Conservation (phyloP, 495 filamentous ascomycete species). For the Mytilinidion resinicola region DNA sequence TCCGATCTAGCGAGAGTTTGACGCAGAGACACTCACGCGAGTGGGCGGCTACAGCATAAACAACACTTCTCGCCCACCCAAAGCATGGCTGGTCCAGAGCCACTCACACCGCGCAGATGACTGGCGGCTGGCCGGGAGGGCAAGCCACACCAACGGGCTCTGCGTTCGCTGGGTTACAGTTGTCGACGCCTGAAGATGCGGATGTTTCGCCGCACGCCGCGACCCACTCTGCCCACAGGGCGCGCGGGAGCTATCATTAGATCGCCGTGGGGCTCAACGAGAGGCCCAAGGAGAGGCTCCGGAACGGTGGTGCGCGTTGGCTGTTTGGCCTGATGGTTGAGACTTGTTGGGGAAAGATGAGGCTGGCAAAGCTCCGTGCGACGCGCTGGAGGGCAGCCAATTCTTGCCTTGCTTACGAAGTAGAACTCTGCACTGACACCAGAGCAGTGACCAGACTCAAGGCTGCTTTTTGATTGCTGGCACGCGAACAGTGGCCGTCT, state of each 20-base stretch:
- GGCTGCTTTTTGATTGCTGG: too few species aligned
- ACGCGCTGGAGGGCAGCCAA: too few species aligned
- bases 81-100: constrained; percentile 11
- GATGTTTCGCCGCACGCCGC: constrained; percentile 16
- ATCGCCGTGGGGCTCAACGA: constrained; percentile 24
- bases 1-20: constrained; percentile 23
- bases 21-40: constrained; percentile 8
- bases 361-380: neutral
- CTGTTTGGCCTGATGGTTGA: constrained; percentile 3
- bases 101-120: constrained; percentile 18
- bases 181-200: constrained; percentile 15
- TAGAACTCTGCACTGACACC: too few species aligned
- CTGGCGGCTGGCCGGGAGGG: constrained; percentile 7
- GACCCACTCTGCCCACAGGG: constrained; percentile 19
- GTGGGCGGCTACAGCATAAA: constrained; percentile 27
- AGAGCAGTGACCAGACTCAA: too few species aligned
- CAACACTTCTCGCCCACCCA: constrained; percentile 9
- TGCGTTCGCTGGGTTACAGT: constrained; percentile 17
- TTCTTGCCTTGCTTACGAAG: too few species aligned
- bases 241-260: constrained; percentile 31
- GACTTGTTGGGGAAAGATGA: constrained; percentile 21
- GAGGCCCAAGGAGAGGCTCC: constrained; percentile 25
- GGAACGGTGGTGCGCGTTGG: neutral
- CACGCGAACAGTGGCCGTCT: too few species aligned
- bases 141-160: constrained; percentile 13